phyloP scores from a whole-genome alignment of 768 basidiomycete species.

The Floccularia luteovirens region DNA sequence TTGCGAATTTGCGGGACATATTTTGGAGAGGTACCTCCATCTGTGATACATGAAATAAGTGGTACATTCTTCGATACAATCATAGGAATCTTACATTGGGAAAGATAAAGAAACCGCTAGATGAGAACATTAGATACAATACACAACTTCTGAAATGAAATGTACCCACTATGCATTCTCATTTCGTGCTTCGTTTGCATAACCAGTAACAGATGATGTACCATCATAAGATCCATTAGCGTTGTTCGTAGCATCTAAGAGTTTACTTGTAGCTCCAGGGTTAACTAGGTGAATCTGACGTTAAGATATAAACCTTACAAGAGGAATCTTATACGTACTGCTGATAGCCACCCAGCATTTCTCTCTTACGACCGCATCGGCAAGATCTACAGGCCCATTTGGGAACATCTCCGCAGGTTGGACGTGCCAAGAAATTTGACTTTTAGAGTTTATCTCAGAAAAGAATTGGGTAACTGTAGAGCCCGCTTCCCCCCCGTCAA shows the following conservation, averaged over 20 bases:
- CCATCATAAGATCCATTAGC: slow-evolving; percentile 40
- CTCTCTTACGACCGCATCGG: slow-evolving; percentile 38
- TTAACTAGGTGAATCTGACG: slow-evolving; percentile 25
- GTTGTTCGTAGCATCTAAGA: slow-evolving; percentile 25
- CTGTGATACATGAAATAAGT: slow-evolving; percentile 7
- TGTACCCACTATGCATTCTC: slow-evolving; percentile 50
- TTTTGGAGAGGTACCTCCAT: slow-evolving; percentile 26
- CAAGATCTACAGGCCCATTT: slow-evolving; percentile 32
- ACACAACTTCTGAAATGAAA: not conserved
- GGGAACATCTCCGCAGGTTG: slow-evolving; percentile 35
- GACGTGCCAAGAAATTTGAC: slow-evolving; percentile 38
- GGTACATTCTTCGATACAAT: not conserved
- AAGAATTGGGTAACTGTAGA: slow-evolving; percentile 32
- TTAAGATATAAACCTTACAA: not conserved
- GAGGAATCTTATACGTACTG: slow-evolving; percentile 39
- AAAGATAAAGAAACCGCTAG: slow-evolving; percentile 24
- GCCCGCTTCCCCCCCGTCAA: slow-evolving; percentile 50
- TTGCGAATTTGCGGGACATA: slow-evolving; percentile 25
- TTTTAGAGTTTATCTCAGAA: slow-evolving; percentile 13
- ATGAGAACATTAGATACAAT: not conserved
- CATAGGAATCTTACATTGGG: slow-evolving; percentile 17
- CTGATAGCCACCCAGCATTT: slow-evolving; percentile 46
- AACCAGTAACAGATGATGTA: slow-evolving; percentile 39
- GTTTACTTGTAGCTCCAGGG: slow-evolving; percentile 25
- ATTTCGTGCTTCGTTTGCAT: slow-evolving; percentile 41